These are phyloP conservation scores for Aspergillus quadricinctus DNA, from an alignment of 2,329 filamentous ascomycete species.

Conservation along the genomic window DNA sequence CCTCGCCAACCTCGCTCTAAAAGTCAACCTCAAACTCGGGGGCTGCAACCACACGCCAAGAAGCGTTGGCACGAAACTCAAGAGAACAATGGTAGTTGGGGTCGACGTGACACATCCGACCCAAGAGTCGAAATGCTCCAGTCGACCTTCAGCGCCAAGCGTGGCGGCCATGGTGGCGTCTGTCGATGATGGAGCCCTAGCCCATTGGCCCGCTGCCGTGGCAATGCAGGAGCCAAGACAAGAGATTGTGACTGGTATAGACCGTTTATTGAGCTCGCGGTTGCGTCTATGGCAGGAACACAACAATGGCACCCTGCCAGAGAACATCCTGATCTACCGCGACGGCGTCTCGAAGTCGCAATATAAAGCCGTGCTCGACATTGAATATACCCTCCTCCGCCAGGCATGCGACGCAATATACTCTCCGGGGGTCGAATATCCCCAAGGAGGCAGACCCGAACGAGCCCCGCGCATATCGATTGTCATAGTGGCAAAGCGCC, in stretches of 20 bases:
- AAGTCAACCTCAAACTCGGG: slow-evolving; percentile 74
- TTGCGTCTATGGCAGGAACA: slow-evolving; percentile 59
- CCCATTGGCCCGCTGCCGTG: slow-evolving; percentile 35
- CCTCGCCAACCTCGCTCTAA: slow-evolving; percentile 65
- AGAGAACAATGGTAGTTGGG: slow-evolving; percentile 77
- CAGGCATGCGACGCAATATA: slow-evolving; percentile 60
- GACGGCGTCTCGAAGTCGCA: slow-evolving; percentile 87
- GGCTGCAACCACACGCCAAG: slow-evolving; percentile 65
- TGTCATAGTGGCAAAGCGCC: slow-evolving; percentile 77
- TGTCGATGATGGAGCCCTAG: slow-evolving; percentile 57
- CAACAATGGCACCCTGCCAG: slow-evolving; percentile 54
- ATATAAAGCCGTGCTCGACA: slow-evolving; percentile 60
- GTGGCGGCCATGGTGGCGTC: slow-evolving; percentile 76
- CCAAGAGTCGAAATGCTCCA: slow-evolving; percentile 47
- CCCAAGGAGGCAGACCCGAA: slow-evolving; percentile 4
- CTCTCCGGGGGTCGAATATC: slow-evolving; percentile 36
- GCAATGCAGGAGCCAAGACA: slow-evolving; percentile 34
- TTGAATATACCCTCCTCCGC: slow-evolving; percentile 54
- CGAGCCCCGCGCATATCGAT: slow-evolving; percentile 59
- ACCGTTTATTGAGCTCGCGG: slow-evolving; percentile 57
- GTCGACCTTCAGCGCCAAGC: slow-evolving; percentile 54
- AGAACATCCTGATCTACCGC: slow-evolving; percentile 76
- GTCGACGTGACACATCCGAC: slow-evolving; percentile 87
- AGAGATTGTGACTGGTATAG: slow-evolving; percentile 65
- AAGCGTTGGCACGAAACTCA: slow-evolving; percentile 54